Evolutionary conservation across 2,329 filamentous ascomycete genomes (phyloP), one percentile per base, ranked within the genome.

Genomic region (Stachybotrys echinatus): DNA sequence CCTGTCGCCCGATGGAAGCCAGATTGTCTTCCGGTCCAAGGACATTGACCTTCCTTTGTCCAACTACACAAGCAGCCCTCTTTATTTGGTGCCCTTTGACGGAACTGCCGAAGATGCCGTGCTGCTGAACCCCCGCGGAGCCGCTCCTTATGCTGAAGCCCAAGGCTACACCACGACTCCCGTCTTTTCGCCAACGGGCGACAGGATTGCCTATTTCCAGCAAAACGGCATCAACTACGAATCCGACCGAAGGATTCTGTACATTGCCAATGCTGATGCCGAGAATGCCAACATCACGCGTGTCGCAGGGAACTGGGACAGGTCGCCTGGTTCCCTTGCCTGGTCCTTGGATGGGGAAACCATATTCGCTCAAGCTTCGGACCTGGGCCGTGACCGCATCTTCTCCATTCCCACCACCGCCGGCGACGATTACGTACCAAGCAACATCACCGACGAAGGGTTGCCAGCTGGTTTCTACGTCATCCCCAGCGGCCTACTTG

Each of bases 191-290:
- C 47, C 47, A 17, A 38, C 42, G 18, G 40, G 47, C 34, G 23
- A 42, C 18, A 43, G 43, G 37, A 18, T 48, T 27, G 47, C 47
- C 37, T 48, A 23, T n/a, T 42, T 37, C 21, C 47, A 48, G 22
- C 14, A 18, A 38, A 48, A 48, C 47, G 47, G 47, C 38, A 48
- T 48, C 47, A 42, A 42, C 21, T 48, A 48, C 47, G 47, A 48
- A 38, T 42, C 47, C 5, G 47, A 48, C 47, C 37, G 47, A 7
- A 21, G 31, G 18, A 48, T 48, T n/a, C 37, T 48, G 19, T 48
- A 48, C 21, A 27, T 37, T 10, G 47, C 47, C 47, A 43, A 48
- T n/a, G 38, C 39, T 10, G 39, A 8, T 7, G 21, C n/a, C 18
- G 38, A n/a, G 39, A 43, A 34, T 42, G n/a, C 39, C 22, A 23